Percentiles rank a stretch among this genome's conserved stretches.
phyloP scores from a whole-genome alignment of 371 early-diverging fungal genomes.

The Smittium culicis region DNA sequence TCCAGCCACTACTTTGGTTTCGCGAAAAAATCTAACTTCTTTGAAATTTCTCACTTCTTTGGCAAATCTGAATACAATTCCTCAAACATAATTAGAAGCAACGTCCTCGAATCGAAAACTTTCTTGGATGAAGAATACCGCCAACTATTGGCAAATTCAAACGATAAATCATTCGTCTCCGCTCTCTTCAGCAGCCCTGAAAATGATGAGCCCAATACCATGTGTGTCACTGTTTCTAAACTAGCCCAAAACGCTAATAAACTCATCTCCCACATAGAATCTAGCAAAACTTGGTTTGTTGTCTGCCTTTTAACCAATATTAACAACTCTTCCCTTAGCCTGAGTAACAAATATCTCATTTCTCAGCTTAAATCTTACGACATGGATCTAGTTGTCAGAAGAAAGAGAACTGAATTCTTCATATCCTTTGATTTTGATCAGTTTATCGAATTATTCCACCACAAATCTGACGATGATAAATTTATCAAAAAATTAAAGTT shows the following conservation, averaged over 20 bases:
- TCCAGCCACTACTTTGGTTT: no score
- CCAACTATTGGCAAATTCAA: no score
- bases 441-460: neutral
- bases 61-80: no score
- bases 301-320: constrained; percentile 46
- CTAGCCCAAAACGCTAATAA: constrained; percentile 63
- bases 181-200: no score
- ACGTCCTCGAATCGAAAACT: no score
- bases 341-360: constrained; percentile 34
- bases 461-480: constrained; percentile 28
- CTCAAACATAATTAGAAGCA: no score
- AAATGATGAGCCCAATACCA: no score
- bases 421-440: constrained; percentile 37
- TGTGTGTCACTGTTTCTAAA: constrained; percentile 38
- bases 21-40: no score
- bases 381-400: constrained; percentile 34
- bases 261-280: constrained; percentile 59
- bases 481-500: constrained; percentile 37
- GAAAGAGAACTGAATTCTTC: constrained; percentile 39
- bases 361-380: constrained; percentile 41
- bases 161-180: no score
- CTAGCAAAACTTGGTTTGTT: constrained; percentile 74
- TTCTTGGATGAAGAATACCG: no score
- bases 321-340: constrained; percentile 16
- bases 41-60: no score